Conservation (phyloP, 2,329 filamentous ascomycete species). For the Huntiella abstrusa region DNA sequence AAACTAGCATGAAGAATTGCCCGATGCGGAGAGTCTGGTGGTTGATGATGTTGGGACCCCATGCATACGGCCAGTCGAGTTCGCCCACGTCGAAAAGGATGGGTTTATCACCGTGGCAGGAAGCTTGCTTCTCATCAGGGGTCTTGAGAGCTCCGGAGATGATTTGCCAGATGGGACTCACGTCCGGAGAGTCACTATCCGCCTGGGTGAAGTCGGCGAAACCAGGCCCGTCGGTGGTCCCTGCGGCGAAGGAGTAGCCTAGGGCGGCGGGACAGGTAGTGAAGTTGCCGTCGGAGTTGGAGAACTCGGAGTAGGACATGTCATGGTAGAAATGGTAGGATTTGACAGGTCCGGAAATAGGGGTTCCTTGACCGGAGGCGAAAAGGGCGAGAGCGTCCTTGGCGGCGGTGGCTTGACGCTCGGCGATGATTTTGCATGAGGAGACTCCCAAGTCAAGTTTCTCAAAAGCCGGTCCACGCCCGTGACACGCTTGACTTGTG, state of each 20-base stretch:
- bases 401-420: constrained; percentile 45
- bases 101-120: constrained; percentile 65
- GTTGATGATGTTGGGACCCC: constrained; percentile 79
- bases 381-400: constrained; percentile 15
- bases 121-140: constrained; percentile 48
- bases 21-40: constrained; percentile 69
- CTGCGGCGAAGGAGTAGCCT: constrained; percentile 77
- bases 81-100: constrained; percentile 76
- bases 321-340: constrained; percentile 69
- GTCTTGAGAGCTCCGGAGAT: constrained; percentile 51
- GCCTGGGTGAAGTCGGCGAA: constrained; percentile 81
- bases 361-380: constrained; percentile 19
- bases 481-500: constrained; percentile 48
- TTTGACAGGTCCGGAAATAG: constrained; percentile 47
- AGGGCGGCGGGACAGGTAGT: constrained; percentile 74
- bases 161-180: constrained; percentile 59
- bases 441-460: constrained; percentile 49
- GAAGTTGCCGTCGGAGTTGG: constrained; percentile 48
- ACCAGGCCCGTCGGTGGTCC: constrained; percentile 76
- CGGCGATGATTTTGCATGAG: constrained; percentile 61
- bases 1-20: constrained; percentile 68
- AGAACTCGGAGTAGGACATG: constrained; percentile 55
- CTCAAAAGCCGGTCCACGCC: constrained; percentile 47
- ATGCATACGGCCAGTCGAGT: constrained; percentile 54
- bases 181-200: constrained; percentile 47